phyloP scores from a whole-genome alignment of 345 rosid species.

The Ceriops decandra region DNA sequence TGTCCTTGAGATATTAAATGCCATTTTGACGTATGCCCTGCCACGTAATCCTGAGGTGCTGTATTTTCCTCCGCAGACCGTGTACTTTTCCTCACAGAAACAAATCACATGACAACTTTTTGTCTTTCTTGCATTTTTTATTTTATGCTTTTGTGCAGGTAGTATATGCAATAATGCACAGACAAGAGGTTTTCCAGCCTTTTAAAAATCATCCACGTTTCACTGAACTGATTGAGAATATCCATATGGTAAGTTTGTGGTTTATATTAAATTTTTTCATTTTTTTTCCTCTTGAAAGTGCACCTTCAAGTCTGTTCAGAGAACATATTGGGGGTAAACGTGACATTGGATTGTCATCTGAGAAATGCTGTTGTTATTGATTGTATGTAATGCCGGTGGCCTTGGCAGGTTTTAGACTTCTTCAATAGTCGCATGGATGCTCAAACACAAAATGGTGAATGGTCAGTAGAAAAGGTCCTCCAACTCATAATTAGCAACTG shows the following conservation, averaged over 20 bases:
- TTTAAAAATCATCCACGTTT: constrained; percentile 87
- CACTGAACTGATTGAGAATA: constrained; percentile 85
- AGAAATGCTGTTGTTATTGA: not conserved
- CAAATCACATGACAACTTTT: not conserved
- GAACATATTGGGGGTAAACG: no score
- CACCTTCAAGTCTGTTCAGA: not conserved
- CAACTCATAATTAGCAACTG: constrained; percentile 65
- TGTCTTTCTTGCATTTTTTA: constrained; percentile 3
- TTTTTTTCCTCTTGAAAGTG: not conserved
- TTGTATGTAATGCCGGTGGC: not conserved
- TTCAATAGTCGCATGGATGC: constrained; percentile 91
- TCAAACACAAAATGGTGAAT: constrained; percentile 75
- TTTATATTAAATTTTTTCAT: not conserved
- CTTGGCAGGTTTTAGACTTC: constrained; percentile 74
- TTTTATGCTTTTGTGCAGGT: constrained; percentile 44
- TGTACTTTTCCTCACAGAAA: not conserved
- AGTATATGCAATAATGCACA: constrained; percentile 89
- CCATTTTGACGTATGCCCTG: constrained; percentile 84
- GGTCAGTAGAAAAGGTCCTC: constrained; percentile 97
- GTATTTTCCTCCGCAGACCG: not conserved
- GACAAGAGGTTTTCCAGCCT: constrained; percentile 95
- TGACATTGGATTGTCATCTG: not conserved
- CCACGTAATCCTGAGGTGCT: constrained; percentile 96
- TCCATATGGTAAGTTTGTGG: constrained; percentile 51
- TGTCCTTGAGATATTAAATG: constrained; percentile 92